Evolutionary conservation across 1,284 basidiomycete species (phyloP), one percentile per base, ranked within the genome.

Genomic region (Moesziomyces globuligerus): DNA sequence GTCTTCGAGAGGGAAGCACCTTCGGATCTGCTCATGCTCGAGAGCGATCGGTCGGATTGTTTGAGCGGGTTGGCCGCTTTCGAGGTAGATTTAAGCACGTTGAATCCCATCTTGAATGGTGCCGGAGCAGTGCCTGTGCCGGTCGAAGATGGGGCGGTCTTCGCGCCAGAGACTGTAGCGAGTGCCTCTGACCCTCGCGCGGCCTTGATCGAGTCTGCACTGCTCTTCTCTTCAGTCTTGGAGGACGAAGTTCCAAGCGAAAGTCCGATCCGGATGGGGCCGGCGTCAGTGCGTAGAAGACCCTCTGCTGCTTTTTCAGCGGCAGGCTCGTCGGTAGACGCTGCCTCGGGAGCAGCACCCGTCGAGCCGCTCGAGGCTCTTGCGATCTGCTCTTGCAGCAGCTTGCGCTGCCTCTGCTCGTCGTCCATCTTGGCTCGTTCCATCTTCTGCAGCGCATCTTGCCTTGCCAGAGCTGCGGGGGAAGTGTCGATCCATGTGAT

Each of bases 401-500:
- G 87, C 77, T 89, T 86, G 13, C 96, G 89, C 84, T 97, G 92
- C 26, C 96, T 88, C 83, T 94, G 91, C 84, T 98, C 96, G 79
- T 98, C 95, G 38, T 93, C 94, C 83, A 90, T 90, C 48, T 91
- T 91, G 29, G 90, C 88, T 8, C 94, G 87, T 78, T 98, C 94
- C 84, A 95, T 94, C 86, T 96, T 96, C 88, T 29, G 93, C 91
- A 83, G 92, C 91, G 89, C 94, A 83, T 66, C 91, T 83, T 91
- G 90, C 84, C 94, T 91, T 7, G 91, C 91, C 28, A 98, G 86
- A 4, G 96, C 94, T 75, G 93, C 92, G 2, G 96, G 94, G 54
- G 90, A 91, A 82, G 88, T 97, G 83, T 99, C 96, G 61, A 98
- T 91, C 95, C 96, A 99, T 38, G 90, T 89, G 73, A 99, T 87